phyloP scores from a whole-genome alignment of 805 yeast species.

The Torulaspora quercuum region DNA sequence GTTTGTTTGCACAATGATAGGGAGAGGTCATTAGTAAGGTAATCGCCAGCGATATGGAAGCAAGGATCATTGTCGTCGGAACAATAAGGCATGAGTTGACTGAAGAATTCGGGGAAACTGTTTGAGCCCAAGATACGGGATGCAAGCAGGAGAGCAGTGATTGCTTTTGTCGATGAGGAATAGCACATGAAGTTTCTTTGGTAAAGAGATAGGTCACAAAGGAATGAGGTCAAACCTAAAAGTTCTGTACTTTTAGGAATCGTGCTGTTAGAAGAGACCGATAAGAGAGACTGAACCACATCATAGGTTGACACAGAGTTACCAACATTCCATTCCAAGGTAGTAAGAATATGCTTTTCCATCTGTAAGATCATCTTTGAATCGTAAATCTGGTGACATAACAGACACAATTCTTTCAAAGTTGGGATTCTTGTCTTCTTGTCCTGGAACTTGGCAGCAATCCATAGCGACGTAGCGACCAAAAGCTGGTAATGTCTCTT shows the following conservation, averaged over 20 bases:
- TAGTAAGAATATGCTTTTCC: conserved; percentile 71
- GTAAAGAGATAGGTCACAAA: conserved; percentile 53
- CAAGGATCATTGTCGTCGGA: conserved; percentile 8
- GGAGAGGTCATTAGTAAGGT: conserved; percentile 13
- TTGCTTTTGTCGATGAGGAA: conserved; percentile 46
- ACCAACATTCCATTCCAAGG: conserved; percentile 60
- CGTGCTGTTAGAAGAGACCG: conserved; percentile 5
- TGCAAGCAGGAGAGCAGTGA: conserved; percentile 50
- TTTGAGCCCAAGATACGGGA: conserved; percentile 43
- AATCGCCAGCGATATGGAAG: conserved; percentile 22
- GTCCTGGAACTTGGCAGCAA: conserved; percentile 75
- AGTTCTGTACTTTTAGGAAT: conserved; percentile 12
- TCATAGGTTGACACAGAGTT: conserved; percentile 22
- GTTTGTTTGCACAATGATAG: conserved; percentile 11
- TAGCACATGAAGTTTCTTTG: conserved; percentile 47
- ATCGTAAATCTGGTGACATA: conserved; percentile 65
- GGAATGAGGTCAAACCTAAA: conserved; percentile 42
- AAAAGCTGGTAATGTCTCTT: conserved; percentile 80
- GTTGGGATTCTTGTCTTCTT: conserved; percentile 65
- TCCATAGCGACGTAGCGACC: conserved; percentile 83
- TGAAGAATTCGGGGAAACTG: conserved; percentile 11
- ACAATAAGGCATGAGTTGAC: conserved; percentile 4
- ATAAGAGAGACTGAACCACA: conserved; percentile 15
- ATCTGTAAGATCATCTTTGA: conserved; percentile 64
- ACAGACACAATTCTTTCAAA: conserved; percentile 56